Evolutionary conservation across 2,329 filamentous ascomycete genomes (phyloP).

Genomic region (Albifimbria verrucaria): DNA sequence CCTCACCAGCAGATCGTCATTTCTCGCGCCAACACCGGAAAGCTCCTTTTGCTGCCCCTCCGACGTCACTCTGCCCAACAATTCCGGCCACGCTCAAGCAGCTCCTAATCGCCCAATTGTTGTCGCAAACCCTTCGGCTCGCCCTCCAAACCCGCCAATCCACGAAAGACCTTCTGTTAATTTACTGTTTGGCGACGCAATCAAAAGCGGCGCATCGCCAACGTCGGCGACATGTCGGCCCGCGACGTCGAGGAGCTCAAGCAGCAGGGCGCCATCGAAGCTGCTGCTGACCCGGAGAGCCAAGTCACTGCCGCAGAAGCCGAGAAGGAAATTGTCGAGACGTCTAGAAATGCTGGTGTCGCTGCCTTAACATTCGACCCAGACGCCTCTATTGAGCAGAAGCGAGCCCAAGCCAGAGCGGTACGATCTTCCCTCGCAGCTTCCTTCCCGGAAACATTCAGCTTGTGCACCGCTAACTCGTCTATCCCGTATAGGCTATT

Average conservation of each 20-base stretch:
- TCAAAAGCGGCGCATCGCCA: constrained; percentile 10
- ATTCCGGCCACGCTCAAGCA: too few species aligned
- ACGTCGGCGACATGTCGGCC: constrained; percentile 28
- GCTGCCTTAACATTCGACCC: constrained; percentile 85
- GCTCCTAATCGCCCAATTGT: not conserved
- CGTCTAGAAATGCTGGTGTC: constrained; percentile 75
- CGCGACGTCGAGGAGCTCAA: constrained; percentile 62
- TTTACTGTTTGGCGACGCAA: constrained; percentile 6
- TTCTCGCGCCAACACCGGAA: too few species aligned
- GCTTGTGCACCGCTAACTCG: too few species aligned
- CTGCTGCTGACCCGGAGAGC: constrained; percentile 68
- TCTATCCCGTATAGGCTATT: constrained; percentile 29
- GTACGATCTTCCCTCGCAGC: constrained; percentile 46
- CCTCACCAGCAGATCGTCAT: too few species aligned
- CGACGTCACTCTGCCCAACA: not conserved
- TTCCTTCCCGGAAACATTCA: constrained; percentile 5
- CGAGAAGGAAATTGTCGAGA: constrained; percentile 69
- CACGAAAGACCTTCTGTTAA: constrained; percentile 3
- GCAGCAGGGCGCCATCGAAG: constrained; percentile 75
- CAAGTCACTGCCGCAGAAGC: constrained; percentile 66
- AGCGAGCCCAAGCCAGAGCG: constrained; percentile 73
- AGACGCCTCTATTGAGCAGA: constrained; percentile 77
- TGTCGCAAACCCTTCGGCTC: not conserved
- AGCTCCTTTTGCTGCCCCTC: not conserved
- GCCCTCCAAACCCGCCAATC: constrained; percentile 17